phyloP scores from a whole-genome alignment of 352 stramenopile species.

The Phytophthora brassicae region DNA sequence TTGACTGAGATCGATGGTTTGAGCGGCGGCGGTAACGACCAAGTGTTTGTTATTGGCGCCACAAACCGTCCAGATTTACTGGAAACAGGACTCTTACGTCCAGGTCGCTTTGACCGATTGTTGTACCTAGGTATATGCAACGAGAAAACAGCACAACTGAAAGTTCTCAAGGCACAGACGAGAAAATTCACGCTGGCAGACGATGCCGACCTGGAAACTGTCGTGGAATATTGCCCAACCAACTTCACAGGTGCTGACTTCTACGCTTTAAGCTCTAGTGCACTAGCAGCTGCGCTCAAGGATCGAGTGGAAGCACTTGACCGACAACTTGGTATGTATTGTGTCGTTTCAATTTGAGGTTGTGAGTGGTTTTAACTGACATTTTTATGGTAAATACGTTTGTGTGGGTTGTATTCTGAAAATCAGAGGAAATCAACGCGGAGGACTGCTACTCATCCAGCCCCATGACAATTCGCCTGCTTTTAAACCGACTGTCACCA shows the following conservation, averaged over 20 bases:
- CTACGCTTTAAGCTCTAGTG: constrained; percentile 80
- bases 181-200: constrained; percentile 73
- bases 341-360: constrained; percentile 9
- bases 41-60: constrained; percentile 95
- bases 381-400: constrained; percentile 15
- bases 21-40: constrained; percentile 65
- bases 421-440: constrained; percentile 65
- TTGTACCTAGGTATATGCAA: constrained; percentile 85
- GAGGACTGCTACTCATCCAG: constrained; percentile 83
- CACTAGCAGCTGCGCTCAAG: constrained; percentile 76
- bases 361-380: constrained; percentile 2
- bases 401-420: constrained; percentile 3
- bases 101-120: constrained; percentile 88
- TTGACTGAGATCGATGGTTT: constrained; percentile 94
- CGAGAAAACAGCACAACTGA: constrained; percentile 68
- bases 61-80: constrained; percentile 97
- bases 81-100: constrained; percentile 93
- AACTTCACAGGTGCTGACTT: constrained; percentile 87
- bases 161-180: constrained; percentile 83
- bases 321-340: constrained; percentile 53
- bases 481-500: constrained; percentile 60
- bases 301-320: constrained; percentile 71
- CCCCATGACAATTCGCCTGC: constrained; percentile 64
- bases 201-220: constrained; percentile 58
- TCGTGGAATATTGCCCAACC: constrained; percentile 61